phyloP scores from a whole-genome alignment of 2,329 filamentous ascomycete genomes.

The Colletotrichum chrysophilum region DNA sequence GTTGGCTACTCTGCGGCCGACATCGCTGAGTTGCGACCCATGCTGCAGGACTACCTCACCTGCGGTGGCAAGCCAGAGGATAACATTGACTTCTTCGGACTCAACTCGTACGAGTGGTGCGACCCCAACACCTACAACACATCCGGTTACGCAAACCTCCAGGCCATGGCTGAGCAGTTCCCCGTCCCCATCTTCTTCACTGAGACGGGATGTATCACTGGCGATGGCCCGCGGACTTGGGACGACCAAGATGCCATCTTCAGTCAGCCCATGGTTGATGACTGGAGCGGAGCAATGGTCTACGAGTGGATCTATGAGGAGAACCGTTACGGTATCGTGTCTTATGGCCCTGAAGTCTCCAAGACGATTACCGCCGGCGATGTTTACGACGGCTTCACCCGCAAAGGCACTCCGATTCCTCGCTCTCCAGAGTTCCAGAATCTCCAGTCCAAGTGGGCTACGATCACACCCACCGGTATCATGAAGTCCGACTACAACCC shows the following conservation, averaged over 20 bases:
- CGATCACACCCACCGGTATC: slow-evolving; percentile 72
- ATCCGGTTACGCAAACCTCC: slow-evolving; percentile 74
- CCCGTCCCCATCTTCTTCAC: slow-evolving; percentile 90
- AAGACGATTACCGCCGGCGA: slow-evolving; percentile 57
- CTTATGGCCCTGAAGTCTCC: slow-evolving; percentile 69
- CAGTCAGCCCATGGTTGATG: slow-evolving; percentile 71
- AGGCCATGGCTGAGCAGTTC: slow-evolving; percentile 71
- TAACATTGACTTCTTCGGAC: slow-evolving; percentile 80
- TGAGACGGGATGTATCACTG: slow-evolving; percentile 81
- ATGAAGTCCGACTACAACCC: slow-evolving; percentile 69
- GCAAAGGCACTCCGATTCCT: slow-evolving; percentile 76
- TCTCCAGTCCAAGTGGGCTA: slow-evolving; percentile 78
- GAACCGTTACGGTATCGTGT: slow-evolving; percentile 83
- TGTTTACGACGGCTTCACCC: slow-evolving; percentile 69
- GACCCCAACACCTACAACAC: slow-evolving; percentile 61
- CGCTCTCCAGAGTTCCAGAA: slow-evolving; percentile 80
- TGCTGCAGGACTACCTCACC: slow-evolving; percentile 74
- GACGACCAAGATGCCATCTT: slow-evolving; percentile 80
- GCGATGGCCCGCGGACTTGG: slow-evolving; percentile 64
- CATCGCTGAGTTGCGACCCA: slow-evolving; percentile 70
- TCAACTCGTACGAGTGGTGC: slow-evolving; percentile 89
- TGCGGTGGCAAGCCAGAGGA: slow-evolving; percentile 75
- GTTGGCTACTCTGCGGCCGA: slow-evolving; percentile 89
- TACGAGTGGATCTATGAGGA: slow-evolving; percentile 91
- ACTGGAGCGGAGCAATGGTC: slow-evolving; percentile 79